Evolutionary conservation across 2,329 filamentous ascomycete species (phyloP), one percentile per base, ranked within the genome.

Genomic region (Sporothrix curviconia): DNA sequence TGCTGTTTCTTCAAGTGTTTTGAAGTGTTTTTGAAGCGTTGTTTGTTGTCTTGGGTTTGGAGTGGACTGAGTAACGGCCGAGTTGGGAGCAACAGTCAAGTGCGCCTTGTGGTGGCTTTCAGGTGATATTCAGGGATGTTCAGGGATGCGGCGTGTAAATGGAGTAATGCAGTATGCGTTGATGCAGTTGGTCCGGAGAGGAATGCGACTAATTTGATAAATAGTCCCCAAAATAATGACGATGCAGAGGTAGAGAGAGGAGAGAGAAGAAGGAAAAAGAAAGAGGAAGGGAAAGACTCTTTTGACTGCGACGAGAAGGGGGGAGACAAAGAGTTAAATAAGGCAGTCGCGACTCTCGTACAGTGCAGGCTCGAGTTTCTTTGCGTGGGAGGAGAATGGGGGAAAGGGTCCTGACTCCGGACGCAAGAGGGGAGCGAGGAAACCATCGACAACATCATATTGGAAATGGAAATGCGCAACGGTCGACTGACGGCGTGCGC

Each of bases 391-490:
- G n/a, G n/a, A n/a, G 32, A 19, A 44, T 14, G 47, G 32, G 32
- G 47, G 17, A 24, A 37, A 22, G 46, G 30, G 17, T 8, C 24
- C 30, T 36, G 46, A 15, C 30, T 49, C 30, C 42, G 22, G 44
- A 8, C 37, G 37, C 9, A 14, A 22, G 32, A 34, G 2, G 39
- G 28, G 15, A 42, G 14, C 7, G 28, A 22, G 7, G 8, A 47
- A 56, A 56, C 24, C 2, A 17, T 49, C 43, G 54, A 56, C 54
- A 49, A 14, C 25, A 40, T 25, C 44, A 40, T 22, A 56, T 40
- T 49, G 42, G 54, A 36, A 56, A 47, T 42, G 43, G 43, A 56
- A 56, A 49, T 39, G 9, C 32, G 24, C 7, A 36, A 37, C 19
- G 32, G 52, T 19, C 28, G 40, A 32, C 28, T n/a, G n/a, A n/a